These are phyloP conservation scores for Botrytis fragariae DNA, from an alignment of 2,329 filamentous ascomycete species.

Conservation along the genomic window DNA sequence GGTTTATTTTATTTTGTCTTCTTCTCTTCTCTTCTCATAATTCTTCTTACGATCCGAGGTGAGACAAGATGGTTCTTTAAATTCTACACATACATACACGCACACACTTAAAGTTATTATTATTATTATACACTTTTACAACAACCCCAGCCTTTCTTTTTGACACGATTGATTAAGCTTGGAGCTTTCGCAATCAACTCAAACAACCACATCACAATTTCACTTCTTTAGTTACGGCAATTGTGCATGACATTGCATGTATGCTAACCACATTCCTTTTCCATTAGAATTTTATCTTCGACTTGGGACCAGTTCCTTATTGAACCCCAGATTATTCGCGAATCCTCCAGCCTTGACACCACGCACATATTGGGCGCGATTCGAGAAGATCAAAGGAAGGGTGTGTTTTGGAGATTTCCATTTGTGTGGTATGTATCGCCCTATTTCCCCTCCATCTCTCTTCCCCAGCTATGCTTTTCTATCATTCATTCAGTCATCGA, in stretches of 20 bases:
- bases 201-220: slow-evolving; percentile 18
- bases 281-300: slow-evolving; percentile 27
- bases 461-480: background rate
- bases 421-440: slow-evolving; percentile 24
- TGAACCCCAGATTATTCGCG: slow-evolving; percentile 29
- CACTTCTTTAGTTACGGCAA: slow-evolving; percentile 12
- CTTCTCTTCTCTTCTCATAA: slow-evolving; percentile 8
- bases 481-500: background rate
- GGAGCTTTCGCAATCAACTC: slow-evolving; percentile 24
- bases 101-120: background rate
- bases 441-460: background rate
- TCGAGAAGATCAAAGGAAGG: slow-evolving; percentile 20
- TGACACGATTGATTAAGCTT: slow-evolving; percentile 30
- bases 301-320: slow-evolving; percentile 26
- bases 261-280: slow-evolving; percentile 28
- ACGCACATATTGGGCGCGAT: slow-evolving; percentile 28
- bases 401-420: slow-evolving; percentile 22
- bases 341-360: slow-evolving; percentile 24
- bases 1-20: background rate
- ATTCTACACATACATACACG: background rate
- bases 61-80: slow-evolving; percentile 28
- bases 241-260: slow-evolving; percentile 23
- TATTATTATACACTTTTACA: background rate
- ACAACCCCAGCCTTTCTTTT: slow-evolving; percentile 31
- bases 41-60: slow-evolving; percentile 33